phyloP scores from a whole-genome alignment of 2,329 filamentous ascomycete species.

The Pestalotiopsis sp. region DNA sequence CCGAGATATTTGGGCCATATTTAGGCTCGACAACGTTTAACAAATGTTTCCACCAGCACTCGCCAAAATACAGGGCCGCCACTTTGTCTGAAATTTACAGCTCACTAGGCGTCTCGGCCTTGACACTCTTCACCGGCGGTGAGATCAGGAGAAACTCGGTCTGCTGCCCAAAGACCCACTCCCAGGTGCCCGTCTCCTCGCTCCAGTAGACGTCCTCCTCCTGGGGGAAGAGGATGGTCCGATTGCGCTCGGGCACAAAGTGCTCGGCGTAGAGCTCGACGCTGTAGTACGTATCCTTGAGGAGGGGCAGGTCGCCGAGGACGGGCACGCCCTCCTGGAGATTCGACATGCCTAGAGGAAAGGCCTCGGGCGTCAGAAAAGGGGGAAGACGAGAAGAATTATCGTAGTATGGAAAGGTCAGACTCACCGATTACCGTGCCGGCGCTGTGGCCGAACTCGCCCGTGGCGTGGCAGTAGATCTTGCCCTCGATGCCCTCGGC shows the following conservation, averaged over 20 bases:
- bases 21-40: too few species aligned
- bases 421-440: slow-evolving; percentile 47
- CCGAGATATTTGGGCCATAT: too few species aligned
- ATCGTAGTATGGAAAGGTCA: not conserved
- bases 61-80: too few species aligned
- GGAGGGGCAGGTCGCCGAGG: slow-evolving; percentile 46
- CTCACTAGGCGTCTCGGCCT: not conserved
- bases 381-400: not conserved
- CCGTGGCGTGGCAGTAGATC: slow-evolving; percentile 52
- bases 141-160: slow-evolving; percentile 43
- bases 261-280: slow-evolving; percentile 52
- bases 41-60: too few species aligned
- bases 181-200: slow-evolving; percentile 39
- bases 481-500: slow-evolving; percentile 46
- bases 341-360: slow-evolving; percentile 48
- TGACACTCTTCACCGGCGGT: not conserved
- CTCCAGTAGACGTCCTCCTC: slow-evolving; percentile 55
- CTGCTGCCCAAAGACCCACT: slow-evolving; percentile 53
- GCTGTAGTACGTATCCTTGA: slow-evolving; percentile 51
- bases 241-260: slow-evolving; percentile 46
- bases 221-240: slow-evolving; percentile 46
- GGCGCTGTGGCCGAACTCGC: slow-evolving; percentile 53
- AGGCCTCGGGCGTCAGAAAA: not conserved
- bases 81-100: not conserved
- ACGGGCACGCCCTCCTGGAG: slow-evolving; percentile 49